Percentiles rank a stretch among this genome's conserved stretches.
phyloP scores from a whole-genome alignment of 352 stramenopile genomes.

The Phytophthora colocasiae region DNA sequence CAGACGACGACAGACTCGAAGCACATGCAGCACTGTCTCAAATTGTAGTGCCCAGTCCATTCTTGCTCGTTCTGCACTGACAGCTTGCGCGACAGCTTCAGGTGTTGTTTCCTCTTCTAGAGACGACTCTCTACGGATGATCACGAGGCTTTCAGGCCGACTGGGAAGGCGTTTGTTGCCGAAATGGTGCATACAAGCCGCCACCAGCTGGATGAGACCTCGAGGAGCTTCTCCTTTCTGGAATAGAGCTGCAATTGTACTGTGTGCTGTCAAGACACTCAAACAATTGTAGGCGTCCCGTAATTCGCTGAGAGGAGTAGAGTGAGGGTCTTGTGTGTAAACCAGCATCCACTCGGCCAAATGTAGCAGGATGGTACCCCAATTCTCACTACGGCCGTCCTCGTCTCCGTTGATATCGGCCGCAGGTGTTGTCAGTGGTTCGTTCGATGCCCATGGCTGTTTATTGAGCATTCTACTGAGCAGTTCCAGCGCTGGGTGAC shows the following conservation, averaged over 20 bases:
- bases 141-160: slow-evolving; percentile 35
- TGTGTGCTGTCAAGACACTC: slow-evolving; percentile 47
- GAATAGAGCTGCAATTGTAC: slow-evolving; percentile 36
- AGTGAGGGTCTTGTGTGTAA: slow-evolving; percentile 54
- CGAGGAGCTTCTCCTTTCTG: slow-evolving; percentile 41
- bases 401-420: background rate
- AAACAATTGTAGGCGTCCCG: slow-evolving; percentile 54
- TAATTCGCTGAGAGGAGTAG: slow-evolving; percentile 38
- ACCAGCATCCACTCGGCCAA: slow-evolving; percentile 83
- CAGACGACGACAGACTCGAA: slow-evolving; percentile 52
- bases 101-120: background rate
- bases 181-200: slow-evolving; percentile 46
- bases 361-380: slow-evolving; percentile 50
- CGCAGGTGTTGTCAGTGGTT: slow-evolving; percentile 4
- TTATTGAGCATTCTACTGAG: slow-evolving; percentile 50
- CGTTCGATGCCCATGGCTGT: slow-evolving; percentile 19
- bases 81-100: background rate
- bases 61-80: slow-evolving; percentile 4
- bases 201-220: slow-evolving; percentile 58
- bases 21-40: slow-evolving; percentile 42
- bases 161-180: slow-evolving; percentile 32
- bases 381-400: slow-evolving; percentile 37
- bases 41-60: slow-evolving; percentile 27
- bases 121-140: slow-evolving; percentile 33
- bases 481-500: slow-evolving; percentile 50